A percentile compares a stretch with the other conserved stretches of the same genome.
These are phyloP conservation scores for Ulota crispa DNA, from an alignment of 225 moss, liverwort and hornwort genomes.

Conservation along the genomic window DNA sequence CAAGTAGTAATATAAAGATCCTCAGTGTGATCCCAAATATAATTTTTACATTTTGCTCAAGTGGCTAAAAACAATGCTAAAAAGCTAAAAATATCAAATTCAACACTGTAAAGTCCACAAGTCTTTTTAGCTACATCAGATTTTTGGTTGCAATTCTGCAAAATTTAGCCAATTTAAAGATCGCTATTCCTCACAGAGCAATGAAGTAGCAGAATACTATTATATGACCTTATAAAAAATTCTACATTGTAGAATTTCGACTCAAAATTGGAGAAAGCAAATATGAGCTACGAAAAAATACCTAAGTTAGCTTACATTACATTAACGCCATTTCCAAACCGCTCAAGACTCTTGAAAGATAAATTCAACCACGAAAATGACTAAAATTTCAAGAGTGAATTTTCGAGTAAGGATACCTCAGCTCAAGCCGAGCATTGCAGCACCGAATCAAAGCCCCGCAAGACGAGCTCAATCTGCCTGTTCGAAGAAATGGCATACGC, in stretches of 20 bases:
- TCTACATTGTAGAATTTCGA: not conserved
- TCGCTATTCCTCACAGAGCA: too few species aligned
- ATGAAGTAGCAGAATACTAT: not conserved
- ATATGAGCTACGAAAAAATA: not conserved
- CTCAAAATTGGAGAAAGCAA: not conserved
- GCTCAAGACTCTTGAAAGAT: not conserved
- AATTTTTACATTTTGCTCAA: too few species aligned
- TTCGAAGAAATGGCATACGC: not conserved
- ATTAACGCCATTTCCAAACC: not conserved
- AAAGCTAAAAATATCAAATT: too few species aligned
- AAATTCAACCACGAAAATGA: not conserved
- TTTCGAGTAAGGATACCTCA: slow-evolving; percentile 11
- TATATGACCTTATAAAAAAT: not conserved
- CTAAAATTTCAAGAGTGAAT: not conserved
- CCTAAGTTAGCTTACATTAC: not conserved
- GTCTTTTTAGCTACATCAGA: too few species aligned
- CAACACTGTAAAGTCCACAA: too few species aligned
- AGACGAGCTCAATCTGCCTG: slow-evolving; percentile 11
- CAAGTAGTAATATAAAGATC: not conserved
- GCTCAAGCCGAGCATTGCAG: slow-evolving; percentile 13
- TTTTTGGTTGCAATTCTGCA: too few species aligned
- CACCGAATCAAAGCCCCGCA: not conserved
- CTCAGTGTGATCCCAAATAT: not conserved
- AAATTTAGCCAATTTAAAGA: too few species aligned
- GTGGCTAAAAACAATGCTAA: too few species aligned